Conservation (phyloP, 2,329 filamentous ascomycete genomes). For the Claviceps africana region DNA sequence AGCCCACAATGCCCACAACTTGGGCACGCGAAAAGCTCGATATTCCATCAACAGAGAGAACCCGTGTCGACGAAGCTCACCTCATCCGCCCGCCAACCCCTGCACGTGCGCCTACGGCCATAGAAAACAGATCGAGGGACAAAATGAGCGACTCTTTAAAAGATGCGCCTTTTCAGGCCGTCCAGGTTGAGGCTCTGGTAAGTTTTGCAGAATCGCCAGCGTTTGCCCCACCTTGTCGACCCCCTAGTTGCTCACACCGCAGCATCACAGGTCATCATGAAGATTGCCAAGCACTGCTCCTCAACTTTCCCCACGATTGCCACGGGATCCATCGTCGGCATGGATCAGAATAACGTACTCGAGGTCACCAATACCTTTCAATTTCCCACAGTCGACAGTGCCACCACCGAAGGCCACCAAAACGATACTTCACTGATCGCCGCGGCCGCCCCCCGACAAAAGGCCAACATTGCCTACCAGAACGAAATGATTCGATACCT, state of each 20-base stretch:
- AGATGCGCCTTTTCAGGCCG: conserved; percentile 65
- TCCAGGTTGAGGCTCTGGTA: conserved; percentile 92
- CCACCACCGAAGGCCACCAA: conserved; percentile 56
- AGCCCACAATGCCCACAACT: conserved; percentile 33
- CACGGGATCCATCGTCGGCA: conserved; percentile 82
- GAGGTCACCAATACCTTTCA: conserved; percentile 93
- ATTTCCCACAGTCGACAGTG: conserved; percentile 71
- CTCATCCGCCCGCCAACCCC: conserved; percentile 14
- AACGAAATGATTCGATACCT: conserved; percentile 94
- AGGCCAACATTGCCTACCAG: conserved; percentile 79
- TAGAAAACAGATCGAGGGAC: conserved; percentile 10
- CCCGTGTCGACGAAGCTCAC: conserved; percentile 8
- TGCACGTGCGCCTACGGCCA: conserved; percentile 4
- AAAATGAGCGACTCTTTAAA: conserved; percentile 47
- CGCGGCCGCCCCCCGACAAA: conserved; percentile 79
- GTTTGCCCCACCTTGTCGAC: conserved; percentile 21
- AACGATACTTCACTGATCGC: conserved; percentile 63
- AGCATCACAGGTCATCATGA: conserved; percentile 66
- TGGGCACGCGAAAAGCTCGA: conserved; percentile 27
- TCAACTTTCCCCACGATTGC: conserved; percentile 76
- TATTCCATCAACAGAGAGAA: conserved; percentile 22
- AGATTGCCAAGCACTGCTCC: conserved; percentile 92
- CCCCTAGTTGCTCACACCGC: conserved; percentile 10
- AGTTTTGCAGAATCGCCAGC: conserved; percentile 19
- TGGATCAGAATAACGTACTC: conserved; percentile 70